Conservation (phyloP, 2,329 filamentous ascomycete species). For the Didymella lethalis region DNA sequence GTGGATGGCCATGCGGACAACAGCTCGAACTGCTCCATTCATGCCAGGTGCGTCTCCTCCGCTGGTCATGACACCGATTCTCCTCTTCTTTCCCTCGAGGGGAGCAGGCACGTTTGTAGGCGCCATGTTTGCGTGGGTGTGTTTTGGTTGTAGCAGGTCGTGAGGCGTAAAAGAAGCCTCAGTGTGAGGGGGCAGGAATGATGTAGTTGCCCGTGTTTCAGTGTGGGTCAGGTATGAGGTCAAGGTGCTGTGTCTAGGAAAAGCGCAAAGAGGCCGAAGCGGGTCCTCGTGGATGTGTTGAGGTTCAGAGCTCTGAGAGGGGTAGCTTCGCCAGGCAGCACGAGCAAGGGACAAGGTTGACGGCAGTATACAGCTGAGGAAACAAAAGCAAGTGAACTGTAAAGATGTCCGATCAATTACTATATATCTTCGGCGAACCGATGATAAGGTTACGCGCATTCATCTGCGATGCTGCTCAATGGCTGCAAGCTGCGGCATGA, state of each 20-base stretch:
- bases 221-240: slow-evolving; percentile 38
- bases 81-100: slow-evolving; percentile 62
- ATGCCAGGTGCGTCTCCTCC: slow-evolving; percentile 95
- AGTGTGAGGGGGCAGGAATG: slow-evolving; percentile 15
- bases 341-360: slow-evolving; percentile 4
- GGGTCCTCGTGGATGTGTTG: slow-evolving; percentile 35
- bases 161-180: slow-evolving; percentile 11
- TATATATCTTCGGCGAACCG: slow-evolving; percentile 19
- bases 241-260: slow-evolving; percentile 31
- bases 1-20: slow-evolving; percentile 90
- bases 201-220: slow-evolving; percentile 20
- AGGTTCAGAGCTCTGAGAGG: slow-evolving; percentile 28
- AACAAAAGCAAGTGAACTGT: slow-evolving; percentile 4
- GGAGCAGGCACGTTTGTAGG: slow-evolving; percentile 44
- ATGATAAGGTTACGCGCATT: slow-evolving; percentile 19
- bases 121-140: slow-evolving; percentile 34
- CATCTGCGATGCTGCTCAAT: slow-evolving; percentile 13
- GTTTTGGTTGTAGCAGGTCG: slow-evolving; percentile 11
- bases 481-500: slow-evolving; percentile 21
- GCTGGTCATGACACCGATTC: slow-evolving; percentile 91
- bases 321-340: slow-evolving; percentile 18
- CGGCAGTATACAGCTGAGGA: not conserved
- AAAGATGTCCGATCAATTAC: slow-evolving; percentile 13
- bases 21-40: slow-evolving; percentile 88
- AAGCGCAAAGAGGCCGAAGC: slow-evolving; percentile 28